Percentiles rank a stretch among this genome's conserved stretches.
Conservation (phyloP, 495 filamentous ascomycete species). For the Terfezia claveryi region DNA sequence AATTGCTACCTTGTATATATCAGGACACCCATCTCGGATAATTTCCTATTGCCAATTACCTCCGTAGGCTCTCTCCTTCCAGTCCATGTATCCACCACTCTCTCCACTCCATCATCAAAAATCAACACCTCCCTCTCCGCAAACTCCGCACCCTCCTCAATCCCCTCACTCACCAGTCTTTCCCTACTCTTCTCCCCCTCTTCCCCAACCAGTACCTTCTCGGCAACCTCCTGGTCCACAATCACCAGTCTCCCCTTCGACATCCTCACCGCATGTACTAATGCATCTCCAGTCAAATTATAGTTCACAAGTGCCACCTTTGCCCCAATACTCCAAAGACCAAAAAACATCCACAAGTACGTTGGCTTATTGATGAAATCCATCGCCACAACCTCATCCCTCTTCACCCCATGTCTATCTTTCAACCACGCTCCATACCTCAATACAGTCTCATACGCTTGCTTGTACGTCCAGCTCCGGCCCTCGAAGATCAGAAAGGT, state of each 20-base stretch:
- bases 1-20: constrained; percentile 42
- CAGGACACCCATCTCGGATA: constrained; percentile 43
- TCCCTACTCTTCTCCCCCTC: constrained; percentile 27
- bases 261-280: constrained; percentile 57
- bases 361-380: constrained; percentile 70
- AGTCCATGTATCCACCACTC: constrained; percentile 34
- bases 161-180: constrained; percentile 38
- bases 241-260: constrained; percentile 49
- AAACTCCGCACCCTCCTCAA: constrained; percentile 22
- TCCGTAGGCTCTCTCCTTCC: constrained; percentile 41
- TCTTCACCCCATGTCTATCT: constrained; percentile 41
- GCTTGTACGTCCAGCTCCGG: constrained; percentile 54
- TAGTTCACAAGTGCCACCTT: constrained; percentile 90
- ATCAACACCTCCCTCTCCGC: constrained; percentile 26
- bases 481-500: constrained; percentile 57
- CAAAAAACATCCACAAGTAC: constrained; percentile 67
- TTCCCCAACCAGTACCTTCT: constrained; percentile 22
- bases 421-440: constrained; percentile 72
- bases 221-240: constrained; percentile 45
- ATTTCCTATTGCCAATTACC: constrained; percentile 28
- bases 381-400: constrained; percentile 66
- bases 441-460: constrained; percentile 51
- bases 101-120: constrained; percentile 35
- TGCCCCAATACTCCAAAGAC: constrained; percentile 73
- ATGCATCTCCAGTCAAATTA: constrained; percentile 52